Conservation (phyloP, 305 asterid genomes). For the Galium porrigens region DNA sequence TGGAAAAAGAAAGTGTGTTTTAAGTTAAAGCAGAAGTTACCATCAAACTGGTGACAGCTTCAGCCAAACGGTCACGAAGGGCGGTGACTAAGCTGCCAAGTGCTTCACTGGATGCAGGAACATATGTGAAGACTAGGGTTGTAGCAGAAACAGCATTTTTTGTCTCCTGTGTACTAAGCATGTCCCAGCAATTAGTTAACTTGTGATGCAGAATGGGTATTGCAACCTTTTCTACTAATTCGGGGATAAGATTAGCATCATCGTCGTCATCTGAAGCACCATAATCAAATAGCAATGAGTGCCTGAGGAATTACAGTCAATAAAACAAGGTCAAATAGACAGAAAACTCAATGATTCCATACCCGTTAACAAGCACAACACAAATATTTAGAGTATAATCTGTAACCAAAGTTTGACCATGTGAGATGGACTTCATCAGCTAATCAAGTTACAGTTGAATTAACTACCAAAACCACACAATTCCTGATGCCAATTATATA, state of each 20-base stretch:
- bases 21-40: conserved; percentile 21
- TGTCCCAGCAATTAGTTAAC: conserved; percentile 66
- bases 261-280: conserved; percentile 54
- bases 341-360: not conserved
- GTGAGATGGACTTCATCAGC: not conserved
- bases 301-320: conserved; percentile 37
- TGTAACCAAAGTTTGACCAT: not conserved
- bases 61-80: conserved; percentile 64
- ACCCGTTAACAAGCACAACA: not conserved
- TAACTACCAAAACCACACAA: not conserved
- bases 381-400: not conserved
- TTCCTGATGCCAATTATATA: not conserved
- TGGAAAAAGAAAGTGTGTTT: not conserved
- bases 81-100: conserved; percentile 51
- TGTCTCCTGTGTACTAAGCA: conserved; percentile 71
- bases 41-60: conserved; percentile 59
- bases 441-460: not conserved
- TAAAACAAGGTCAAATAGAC: not conserved
- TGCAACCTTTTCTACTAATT: conserved; percentile 70
- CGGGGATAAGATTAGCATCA: conserved; percentile 71
- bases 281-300: conserved; percentile 58
- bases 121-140: conserved; percentile 50
- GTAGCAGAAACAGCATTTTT: conserved; percentile 58
- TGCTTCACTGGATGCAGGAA: conserved; percentile 46
- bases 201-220: conserved; percentile 72